phyloP scores from a whole-genome alignment of 2,329 filamentous ascomycete genomes.

The Aspergillus pseudonomiae region DNA sequence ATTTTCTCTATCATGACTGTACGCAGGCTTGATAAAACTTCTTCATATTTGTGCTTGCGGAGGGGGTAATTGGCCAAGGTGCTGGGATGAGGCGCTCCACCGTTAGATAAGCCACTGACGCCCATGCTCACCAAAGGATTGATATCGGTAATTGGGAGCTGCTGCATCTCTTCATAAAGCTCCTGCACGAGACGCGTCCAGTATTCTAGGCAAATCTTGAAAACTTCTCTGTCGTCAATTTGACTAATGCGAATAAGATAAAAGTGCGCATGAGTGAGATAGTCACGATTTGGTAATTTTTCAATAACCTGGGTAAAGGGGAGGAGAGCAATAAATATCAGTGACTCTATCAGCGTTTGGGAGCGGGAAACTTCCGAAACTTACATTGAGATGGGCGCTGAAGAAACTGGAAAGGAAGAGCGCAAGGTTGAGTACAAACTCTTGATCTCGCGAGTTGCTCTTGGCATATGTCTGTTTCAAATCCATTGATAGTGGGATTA shows the following conservation, averaged over 20 bases:
- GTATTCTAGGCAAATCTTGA: conserved; percentile 99
- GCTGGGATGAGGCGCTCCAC: conserved; percentile 81
- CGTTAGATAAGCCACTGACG: conserved; percentile 69
- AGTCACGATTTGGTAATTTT: conserved; percentile 92
- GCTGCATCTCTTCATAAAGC: conserved; percentile 98
- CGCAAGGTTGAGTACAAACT: conserved; percentile 95
- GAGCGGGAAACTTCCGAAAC: conserved; percentile 24
- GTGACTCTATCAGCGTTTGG: neutral
- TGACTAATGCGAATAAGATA: conserved; percentile 98
- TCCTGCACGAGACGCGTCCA: conserved; percentile 99
- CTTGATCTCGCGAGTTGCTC: conserved; percentile 91
- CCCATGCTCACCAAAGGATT: conserved; percentile 86
- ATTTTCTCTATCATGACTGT: conserved; percentile 99
- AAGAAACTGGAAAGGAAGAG: conserved; percentile 98
- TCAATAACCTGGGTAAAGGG: conserved; percentile 71
- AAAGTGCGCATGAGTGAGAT: conserved; percentile 92
- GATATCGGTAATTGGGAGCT: conserved; percentile 87
- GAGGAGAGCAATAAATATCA: conserved; percentile 2
- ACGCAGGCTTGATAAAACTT: conserved; percentile 89
- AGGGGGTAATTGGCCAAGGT: conserved; percentile 89
- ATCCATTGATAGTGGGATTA: conserved; percentile 87
- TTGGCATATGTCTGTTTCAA: conserved; percentile 87
- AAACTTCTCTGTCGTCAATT: conserved; percentile 98
- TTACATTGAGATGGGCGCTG: conserved; percentile 81
- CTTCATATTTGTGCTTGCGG: conserved; percentile 96